A percentile compares a stretch with the other conserved stretches of the same genome.
Conservation (phyloP, 768 basidiomycete species). For the Rubroboletus satanas region DNA sequence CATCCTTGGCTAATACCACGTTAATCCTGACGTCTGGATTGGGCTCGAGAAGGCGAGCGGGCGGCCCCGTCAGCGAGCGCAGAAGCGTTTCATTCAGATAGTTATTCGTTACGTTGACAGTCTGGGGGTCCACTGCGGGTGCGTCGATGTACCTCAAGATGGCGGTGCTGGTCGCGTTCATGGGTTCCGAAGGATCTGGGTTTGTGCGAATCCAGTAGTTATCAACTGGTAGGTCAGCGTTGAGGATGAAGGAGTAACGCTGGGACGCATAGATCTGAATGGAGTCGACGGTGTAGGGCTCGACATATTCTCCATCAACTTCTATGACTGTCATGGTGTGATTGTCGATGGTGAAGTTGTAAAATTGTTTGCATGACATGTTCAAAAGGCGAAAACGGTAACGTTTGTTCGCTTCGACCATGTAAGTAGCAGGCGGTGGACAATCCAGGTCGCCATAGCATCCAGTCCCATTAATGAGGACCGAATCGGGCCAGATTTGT, state of each 20-base stretch:
- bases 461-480: constrained; percentile 41
- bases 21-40: constrained; percentile 21
- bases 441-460: constrained; percentile 26
- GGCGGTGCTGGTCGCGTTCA: constrained; percentile 5
- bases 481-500: constrained; percentile 27
- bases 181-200: neutral
- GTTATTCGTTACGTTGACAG: neutral
- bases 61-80: constrained; percentile 11
- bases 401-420: constrained; percentile 30
- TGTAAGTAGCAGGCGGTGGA: constrained; percentile 30
- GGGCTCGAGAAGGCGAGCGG: constrained; percentile 6
- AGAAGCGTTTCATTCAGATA: constrained; percentile 18
- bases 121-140: constrained; percentile 8
- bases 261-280: constrained; percentile 38
- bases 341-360: constrained; percentile 24
- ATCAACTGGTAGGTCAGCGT: constrained; percentile 34
- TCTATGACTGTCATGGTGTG: constrained; percentile 37
- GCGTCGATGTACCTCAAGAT: constrained; percentile 21
- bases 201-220: constrained; percentile 38
- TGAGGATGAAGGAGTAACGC: constrained; percentile 45
- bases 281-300: constrained; percentile 38
- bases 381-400: constrained; percentile 40
- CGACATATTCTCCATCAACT: constrained; percentile 40
- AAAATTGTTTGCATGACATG: constrained; percentile 34
- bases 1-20: constrained; percentile 9